Percentiles rank a stretch among this genome's conserved stretches.
phyloP scores from a whole-genome alignment of 2,329 filamentous ascomycete genomes.

The Exophiala viscosa region DNA sequence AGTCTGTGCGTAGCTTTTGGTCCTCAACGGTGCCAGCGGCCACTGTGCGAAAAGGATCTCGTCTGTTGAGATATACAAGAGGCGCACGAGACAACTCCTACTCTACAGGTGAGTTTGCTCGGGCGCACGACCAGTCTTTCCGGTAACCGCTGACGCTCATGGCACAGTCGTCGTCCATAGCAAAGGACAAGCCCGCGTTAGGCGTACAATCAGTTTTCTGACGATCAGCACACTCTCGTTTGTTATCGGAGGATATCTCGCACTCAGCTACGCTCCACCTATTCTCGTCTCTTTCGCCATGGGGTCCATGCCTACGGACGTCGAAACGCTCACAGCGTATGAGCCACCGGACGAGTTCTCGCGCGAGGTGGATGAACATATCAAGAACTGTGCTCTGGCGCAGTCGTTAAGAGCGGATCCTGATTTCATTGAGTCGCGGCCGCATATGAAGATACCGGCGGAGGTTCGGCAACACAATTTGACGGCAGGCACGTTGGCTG shows the following conservation, averaged over 20 bases:
- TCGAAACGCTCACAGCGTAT: conserved; percentile 68
- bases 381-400: conserved; percentile 72
- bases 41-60: background rate
- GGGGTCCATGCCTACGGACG: conserved; percentile 57
- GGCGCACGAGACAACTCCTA: background rate
- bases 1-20: background rate
- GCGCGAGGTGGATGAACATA: conserved; percentile 64
- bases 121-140: background rate
- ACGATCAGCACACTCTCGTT: conserved; percentile 28
- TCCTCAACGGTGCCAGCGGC: background rate
- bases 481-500: conserved; percentile 74
- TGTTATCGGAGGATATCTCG: conserved; percentile 22
- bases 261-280: conserved; percentile 24
- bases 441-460: conserved; percentile 79
- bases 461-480: conserved; percentile 69
- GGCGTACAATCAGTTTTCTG: conserved; percentile 23
- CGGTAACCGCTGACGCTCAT: background rate
- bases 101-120: conserved; percentile 16
- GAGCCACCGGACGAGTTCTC: conserved; percentile 51
- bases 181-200: conserved; percentile 21
- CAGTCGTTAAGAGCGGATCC: conserved; percentile 63
- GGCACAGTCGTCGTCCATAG: conserved; percentile 28
- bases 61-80: background rate
- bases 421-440: conserved; percentile 70
- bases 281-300: conserved; percentile 32